Evolutionary conservation across 2,329 filamentous ascomycete species (phyloP), one percentile per base, ranked within the genome.

Genomic region (Fusarium tjaetaba): DNA sequence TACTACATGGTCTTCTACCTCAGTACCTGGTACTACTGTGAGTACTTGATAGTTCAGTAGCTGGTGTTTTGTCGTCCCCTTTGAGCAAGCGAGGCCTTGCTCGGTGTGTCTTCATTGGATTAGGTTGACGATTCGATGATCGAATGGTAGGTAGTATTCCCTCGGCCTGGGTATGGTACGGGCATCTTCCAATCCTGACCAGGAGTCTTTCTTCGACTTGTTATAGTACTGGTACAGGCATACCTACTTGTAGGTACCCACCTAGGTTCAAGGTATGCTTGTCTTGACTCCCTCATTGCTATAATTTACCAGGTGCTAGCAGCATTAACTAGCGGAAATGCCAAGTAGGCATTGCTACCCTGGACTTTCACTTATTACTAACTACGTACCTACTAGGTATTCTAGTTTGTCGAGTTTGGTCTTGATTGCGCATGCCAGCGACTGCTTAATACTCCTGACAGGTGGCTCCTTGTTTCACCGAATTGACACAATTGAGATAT

Each of bases 221-320:
- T 49, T 60, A 48, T 39, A 68, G 65, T 26, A 26, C 30, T 34
- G 14, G 18, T 39, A 22, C 34, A 55, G 61, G 61, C 48, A 24
- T 53, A n/a, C 46, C 22, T 49, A n/a, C 7, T 11, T 43, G 28
- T 28, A 28, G 28, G 28, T 7, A 28, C 28, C 28, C 7, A 28
- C 28, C 28, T 32, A n/a, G 28, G 26, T 32, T 24, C 46, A 51
- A 61, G 65, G 51, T 41, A 41, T 58, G 63, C 70, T 74, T 76
- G 76, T 77, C 76, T 78, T 64, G 71, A 74, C 70, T 74, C 70
- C 75, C 74, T 76, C 66, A 63, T 63, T 76, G 46, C 61, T 65
- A 71, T 61, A 75, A 76, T 75, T 75, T 77, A 68, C 66, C 59
- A 70, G 46, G 55, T 57, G 39, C 53, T 59, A 59, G 43, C 45